Base-by-base conservation (phyloP, 495 filamentous ascomycete species). In the Aspergillus saccharolyticus region DNA sequence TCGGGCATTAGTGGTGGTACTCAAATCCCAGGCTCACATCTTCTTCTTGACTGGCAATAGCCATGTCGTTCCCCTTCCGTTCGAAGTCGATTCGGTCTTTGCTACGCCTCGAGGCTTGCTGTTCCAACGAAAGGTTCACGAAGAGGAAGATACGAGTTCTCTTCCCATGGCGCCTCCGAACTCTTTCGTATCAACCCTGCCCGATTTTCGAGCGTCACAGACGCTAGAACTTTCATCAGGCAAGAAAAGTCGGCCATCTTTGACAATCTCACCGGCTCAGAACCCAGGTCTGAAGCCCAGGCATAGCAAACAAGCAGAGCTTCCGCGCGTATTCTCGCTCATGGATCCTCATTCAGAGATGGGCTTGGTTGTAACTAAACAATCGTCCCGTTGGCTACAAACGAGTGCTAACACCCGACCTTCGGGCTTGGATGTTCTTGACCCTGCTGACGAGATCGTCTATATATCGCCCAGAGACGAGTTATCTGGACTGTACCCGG, bases 1-100 rank as follows among this genome's bases (percentile, higher is more conserved):
- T 74, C 85, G 68, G 80, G 87, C 94, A 22, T 74, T 99, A 51
- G 91, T 97, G 6, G 86, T 97, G 42, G 87, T 97, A 60, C 82
- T 99, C 56, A 94, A 91, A 69, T 89, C 89, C 4, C 93, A 97
- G 66, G 91, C 90, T 21, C 94, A 96, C 65, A 83, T 97, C 63
- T 95, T 89, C 77, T 96, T 93, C 68, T 81, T 96, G n/a, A 79
- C 86, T 17, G 91, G 91, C 4, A 83, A 88, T 21, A 96, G 84
- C 70, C 90, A 97, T 80, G 83, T 95, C 55, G 83, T 97, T 55
- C 89, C 95, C 69, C 81, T 99, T 57, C 91, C 94, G 15, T 97
- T 99, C 63, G 91, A 96, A 70, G 87, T 97, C 39, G 90, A 96
- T 64, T 84, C 81, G 49, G 90, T 89, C 10, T 89, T 92, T 72